A percentile compares a stretch with the other conserved stretches of the same genome.
Conservation (phyloP, 495 filamentous ascomycete genomes). For the Lindgomyces ingoldianus region DNA sequence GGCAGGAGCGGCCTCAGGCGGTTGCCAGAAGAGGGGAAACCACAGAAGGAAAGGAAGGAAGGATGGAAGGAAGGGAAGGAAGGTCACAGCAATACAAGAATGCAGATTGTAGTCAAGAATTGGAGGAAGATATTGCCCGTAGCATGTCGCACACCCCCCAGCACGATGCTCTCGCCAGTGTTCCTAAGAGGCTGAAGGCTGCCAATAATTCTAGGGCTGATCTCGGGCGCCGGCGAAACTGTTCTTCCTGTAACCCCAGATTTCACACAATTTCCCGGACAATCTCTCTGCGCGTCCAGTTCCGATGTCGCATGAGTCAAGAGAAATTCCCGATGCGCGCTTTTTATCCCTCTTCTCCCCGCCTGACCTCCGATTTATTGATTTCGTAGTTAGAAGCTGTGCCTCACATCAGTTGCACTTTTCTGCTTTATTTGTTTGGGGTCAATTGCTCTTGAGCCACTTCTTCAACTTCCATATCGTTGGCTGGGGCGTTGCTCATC, state of each 20-base stretch:
- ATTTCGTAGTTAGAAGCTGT: not conserved
- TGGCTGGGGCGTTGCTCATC: too few relatives aligned
- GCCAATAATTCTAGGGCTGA: slow-evolving; percentile 7
- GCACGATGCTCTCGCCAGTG: too few relatives aligned
- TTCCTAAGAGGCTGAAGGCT: not conserved
- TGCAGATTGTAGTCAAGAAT: not conserved
- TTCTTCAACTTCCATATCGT: too few relatives aligned
- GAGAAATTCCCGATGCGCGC: not conserved
- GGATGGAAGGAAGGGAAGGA: not conserved
- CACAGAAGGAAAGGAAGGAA: not conserved
- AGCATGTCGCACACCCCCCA: too few relatives aligned
- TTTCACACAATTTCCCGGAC: slow-evolving; percentile 1
- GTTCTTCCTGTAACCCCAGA: slow-evolving; percentile 8
- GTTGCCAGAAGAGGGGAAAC: not conserved
- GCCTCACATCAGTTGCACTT: too few relatives aligned
- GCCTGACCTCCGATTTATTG: not conserved
- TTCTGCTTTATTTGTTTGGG: too few relatives aligned
- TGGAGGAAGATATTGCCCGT: too few relatives aligned
- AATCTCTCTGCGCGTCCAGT: not conserved
- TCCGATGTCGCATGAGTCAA: slow-evolving; percentile 25
- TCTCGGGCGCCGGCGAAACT: slow-evolving; percentile 5
- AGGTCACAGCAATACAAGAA: not conserved
- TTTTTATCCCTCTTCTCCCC: not conserved
- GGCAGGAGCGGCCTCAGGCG: not conserved
- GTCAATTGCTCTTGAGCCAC: too few relatives aligned